Evolutionary conservation across 192 early-diverging fungal genomes (phyloP).

Genomic region (Backusella westeae): DNA sequence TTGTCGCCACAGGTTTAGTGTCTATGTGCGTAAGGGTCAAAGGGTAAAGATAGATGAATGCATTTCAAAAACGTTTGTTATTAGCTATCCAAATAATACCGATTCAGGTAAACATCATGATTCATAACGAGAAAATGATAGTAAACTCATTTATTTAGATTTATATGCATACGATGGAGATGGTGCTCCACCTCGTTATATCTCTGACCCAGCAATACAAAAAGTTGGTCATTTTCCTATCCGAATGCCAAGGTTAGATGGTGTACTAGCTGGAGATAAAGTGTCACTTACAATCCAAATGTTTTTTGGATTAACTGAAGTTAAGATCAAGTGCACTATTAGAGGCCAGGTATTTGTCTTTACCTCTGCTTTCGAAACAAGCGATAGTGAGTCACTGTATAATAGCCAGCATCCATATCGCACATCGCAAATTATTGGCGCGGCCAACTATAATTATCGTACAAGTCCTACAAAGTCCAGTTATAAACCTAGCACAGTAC

Average conservation of each 20-base stretch:
- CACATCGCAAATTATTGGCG: not conserved
- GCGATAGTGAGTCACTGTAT: not conserved
- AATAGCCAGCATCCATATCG: not conserved
- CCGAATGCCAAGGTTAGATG: slow-evolving; percentile 19
- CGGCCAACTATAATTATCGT: not conserved
- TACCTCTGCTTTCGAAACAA: slow-evolving; percentile 25
- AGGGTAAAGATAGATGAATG: slow-evolving; percentile 44
- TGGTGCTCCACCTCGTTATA: slow-evolving; percentile 10
- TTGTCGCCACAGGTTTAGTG: slow-evolving; percentile 47
- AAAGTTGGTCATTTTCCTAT: slow-evolving; percentile 21
- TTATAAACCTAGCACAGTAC: not conserved
- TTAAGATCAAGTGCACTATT: slow-evolving; percentile 21
- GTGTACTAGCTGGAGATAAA: slow-evolving; percentile 35
- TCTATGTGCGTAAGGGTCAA: slow-evolving; percentile 43
- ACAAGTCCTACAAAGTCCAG: not conserved
- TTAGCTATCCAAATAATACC: slow-evolving; percentile 33
- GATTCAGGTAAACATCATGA: slow-evolving; percentile 26
- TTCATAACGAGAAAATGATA: not conserved
- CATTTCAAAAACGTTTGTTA: slow-evolving; percentile 45
- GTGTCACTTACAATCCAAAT: slow-evolving; percentile 37
- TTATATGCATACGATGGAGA: not conserved
- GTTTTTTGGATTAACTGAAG: slow-evolving; percentile 46
- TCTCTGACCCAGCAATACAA: slow-evolving; percentile 12
- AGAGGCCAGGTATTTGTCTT: slow-evolving; percentile 39
- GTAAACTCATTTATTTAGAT: not conserved